Evolutionary conservation across 768 basidiomycete genomes (phyloP).

Genomic region (Pisolithus albus): DNA sequence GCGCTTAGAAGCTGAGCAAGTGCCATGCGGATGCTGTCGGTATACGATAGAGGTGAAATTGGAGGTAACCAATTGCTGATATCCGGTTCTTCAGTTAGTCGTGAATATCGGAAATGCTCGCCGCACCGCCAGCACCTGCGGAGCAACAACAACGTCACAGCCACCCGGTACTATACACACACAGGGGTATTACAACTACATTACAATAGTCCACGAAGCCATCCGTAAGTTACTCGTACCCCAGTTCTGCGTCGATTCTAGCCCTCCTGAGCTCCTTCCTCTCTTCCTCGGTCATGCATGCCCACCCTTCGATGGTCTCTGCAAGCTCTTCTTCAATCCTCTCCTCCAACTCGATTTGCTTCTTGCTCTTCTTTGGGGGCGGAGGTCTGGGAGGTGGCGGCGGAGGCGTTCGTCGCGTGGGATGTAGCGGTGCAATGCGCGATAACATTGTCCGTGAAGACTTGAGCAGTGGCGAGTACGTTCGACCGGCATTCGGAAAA

Average conservation of each 20-base stretch:
- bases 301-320: constrained; percentile 65
- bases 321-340: constrained; percentile 75
- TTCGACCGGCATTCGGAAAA: constrained; percentile 17
- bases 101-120: too few relatives aligned
- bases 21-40: constrained; percentile 19
- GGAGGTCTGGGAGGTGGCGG: constrained; percentile 66
- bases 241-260: constrained; percentile 60
- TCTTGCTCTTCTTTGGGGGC: constrained; percentile 73
- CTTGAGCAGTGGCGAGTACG: constrained; percentile 63
- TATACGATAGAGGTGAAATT: neutral
- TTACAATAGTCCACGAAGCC: too few relatives aligned
- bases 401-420: constrained; percentile 65
- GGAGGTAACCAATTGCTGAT: neutral
- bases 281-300: constrained; percentile 33
- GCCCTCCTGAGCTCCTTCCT: constrained; percentile 48
- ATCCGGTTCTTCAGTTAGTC: neutral
- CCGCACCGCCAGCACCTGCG: too few relatives aligned
- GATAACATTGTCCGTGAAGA: constrained; percentile 56
- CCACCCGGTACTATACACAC: neutral
- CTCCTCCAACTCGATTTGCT: constrained; percentile 69
- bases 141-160: neutral
- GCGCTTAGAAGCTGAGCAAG: constrained; percentile 31
- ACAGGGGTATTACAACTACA: too few relatives aligned
- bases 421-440: constrained; percentile 69
- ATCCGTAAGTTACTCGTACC: constrained; percentile 36